These are phyloP conservation scores for Aspergillus neoniger DNA, from an alignment of 2,329 filamentous ascomycete species.

Conservation along the genomic window DNA sequence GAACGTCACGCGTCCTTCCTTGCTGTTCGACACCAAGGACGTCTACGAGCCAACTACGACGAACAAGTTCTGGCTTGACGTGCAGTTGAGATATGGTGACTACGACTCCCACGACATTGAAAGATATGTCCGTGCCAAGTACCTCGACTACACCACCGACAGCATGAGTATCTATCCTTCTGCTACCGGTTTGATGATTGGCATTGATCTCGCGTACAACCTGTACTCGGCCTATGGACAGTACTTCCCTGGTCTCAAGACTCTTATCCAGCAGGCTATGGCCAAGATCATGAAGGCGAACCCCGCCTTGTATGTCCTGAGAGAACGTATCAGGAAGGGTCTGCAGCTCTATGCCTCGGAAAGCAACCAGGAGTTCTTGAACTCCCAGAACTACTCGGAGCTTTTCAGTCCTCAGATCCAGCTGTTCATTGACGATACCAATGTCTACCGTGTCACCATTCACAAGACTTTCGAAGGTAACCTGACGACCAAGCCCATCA, in stretches of 20 bases:
- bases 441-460: conserved; percentile 98
- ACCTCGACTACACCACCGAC: conserved; percentile 97
- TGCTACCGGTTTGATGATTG: conserved; percentile 94
- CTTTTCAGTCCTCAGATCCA: conserved; percentile 99
- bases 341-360: conserved; percentile 97
- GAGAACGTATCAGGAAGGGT: conserved; percentile 97
- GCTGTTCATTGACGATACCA: conserved; percentile 98
- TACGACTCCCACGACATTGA: conserved; percentile 99
- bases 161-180: conserved; percentile 99
- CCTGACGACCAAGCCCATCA: conserved; percentile 98
- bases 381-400: conserved; percentile 99
- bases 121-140: conserved; percentile 95
- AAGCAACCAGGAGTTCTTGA: conserved; percentile 98
- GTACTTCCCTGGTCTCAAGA: conserved; percentile 97
- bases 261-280: conserved; percentile 96
- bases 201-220: conserved; percentile 96
- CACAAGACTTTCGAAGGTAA: conserved; percentile 99
- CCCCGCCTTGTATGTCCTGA: conserved; percentile 89
- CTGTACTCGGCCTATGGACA: conserved; percentile 97
- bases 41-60: conserved; percentile 90
- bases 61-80: conserved; percentile 99
- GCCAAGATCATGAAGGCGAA: conserved; percentile 99
- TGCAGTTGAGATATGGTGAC: conserved; percentile 93
- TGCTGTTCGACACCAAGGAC: conserved; percentile 95
- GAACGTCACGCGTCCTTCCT: conserved; percentile 92